Percentiles rank a stretch among this genome's conserved stretches.
phyloP scores from a whole-genome alignment of 768 basidiomycete species.

The Boletus huronensis region DNA sequence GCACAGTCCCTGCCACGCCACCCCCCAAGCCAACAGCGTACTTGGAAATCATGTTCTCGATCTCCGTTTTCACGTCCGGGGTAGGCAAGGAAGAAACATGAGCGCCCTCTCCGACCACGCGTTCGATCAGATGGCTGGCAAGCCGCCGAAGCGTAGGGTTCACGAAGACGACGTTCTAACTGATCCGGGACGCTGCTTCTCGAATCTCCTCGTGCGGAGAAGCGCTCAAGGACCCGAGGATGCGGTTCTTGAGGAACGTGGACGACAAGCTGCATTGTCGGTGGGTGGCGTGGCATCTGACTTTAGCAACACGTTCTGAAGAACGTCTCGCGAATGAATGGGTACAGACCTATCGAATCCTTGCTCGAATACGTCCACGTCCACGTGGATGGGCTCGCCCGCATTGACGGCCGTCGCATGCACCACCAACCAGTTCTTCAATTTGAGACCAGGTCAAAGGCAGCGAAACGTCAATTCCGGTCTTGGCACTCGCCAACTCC shows the following conservation, averaged over 20 bases:
- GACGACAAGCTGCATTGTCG: slow-evolving; percentile 32
- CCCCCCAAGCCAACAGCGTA: slow-evolving; percentile 27
- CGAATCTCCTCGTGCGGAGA: slow-evolving; percentile 5
- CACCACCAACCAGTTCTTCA: slow-evolving; percentile 25
- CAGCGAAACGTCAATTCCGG: slow-evolving; percentile 22
- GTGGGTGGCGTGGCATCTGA: no score
- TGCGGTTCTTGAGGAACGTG: slow-evolving; percentile 39
- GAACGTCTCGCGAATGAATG: background rate
- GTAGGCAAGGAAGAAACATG: background rate
- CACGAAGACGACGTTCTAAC: slow-evolving; percentile 43
- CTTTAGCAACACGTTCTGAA: no score
- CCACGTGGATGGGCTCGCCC: slow-evolving; percentile 2
- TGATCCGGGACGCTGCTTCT: slow-evolving; percentile 16
- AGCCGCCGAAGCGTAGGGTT: slow-evolving; percentile 37
- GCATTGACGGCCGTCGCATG: slow-evolving; percentile 22
- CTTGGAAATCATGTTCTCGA: slow-evolving; percentile 38
- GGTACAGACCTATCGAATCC: slow-evolving; percentile 36
- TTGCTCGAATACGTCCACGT: slow-evolving; percentile 31
- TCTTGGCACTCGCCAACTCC: slow-evolving; percentile 22
- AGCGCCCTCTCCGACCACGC: background rate
- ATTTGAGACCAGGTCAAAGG: slow-evolving; percentile 23
- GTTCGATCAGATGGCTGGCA: slow-evolving; percentile 25
- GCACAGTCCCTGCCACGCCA: background rate
- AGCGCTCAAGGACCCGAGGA: slow-evolving; percentile 31
- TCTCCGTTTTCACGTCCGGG: slow-evolving; percentile 9